Base-by-base conservation (phyloP, 306 rosid species). In the Medicago ruthenica region DNA sequence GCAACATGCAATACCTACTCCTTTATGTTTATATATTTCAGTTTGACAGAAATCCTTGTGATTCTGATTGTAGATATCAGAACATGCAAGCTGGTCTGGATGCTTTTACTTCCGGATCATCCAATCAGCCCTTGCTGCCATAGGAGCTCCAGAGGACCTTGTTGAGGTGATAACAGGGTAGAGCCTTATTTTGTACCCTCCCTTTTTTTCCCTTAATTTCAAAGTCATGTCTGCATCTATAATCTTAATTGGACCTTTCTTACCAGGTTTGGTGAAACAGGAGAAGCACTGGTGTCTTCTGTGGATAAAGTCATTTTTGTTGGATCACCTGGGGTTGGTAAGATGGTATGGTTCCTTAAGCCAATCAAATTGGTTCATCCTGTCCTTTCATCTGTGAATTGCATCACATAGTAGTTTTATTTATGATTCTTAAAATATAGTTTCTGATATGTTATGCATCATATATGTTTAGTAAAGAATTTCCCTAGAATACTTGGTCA, bases 1-100 rank as follows among this genome's bases (percentile, higher is more conserved):
- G 44, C 39, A 41, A 75, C 45, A 31, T 73, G 69, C n/a, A 45
- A 40, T 15, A 39, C 48, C 60, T 51, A 45, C 74, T 44, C 70
- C 18, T 58, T 66, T 78, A 42, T 74, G 57, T 53, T 64, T 45
- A 82, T 67, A 61, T 31, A 75, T 75, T 66, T 73, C 78, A 47
- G 27, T 77, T 79, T 86, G 70, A 82, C 75, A 9, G 60, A 74
- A 65, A 73, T 21, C 34, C 64, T 62, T 77, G 40, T 76, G 73
- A 61, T 78, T 79, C 61, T 83, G 80, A 69, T 59, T 81, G 75
- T 82, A 95, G 99, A 90, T 92, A 66, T 95, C 99, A 10, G 99
- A 95, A 82, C 89, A 90, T 83, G 97, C 99, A 81, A 90, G 96
- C 84, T 95, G 99, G 99, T 95, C 99, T 72, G 99, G 99, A 72